Percentiles rank a stretch among this genome's conserved stretches.
phyloP scores from a whole-genome alignment of 805 yeast species.

The Kregervanrija fluxuum region DNA sequence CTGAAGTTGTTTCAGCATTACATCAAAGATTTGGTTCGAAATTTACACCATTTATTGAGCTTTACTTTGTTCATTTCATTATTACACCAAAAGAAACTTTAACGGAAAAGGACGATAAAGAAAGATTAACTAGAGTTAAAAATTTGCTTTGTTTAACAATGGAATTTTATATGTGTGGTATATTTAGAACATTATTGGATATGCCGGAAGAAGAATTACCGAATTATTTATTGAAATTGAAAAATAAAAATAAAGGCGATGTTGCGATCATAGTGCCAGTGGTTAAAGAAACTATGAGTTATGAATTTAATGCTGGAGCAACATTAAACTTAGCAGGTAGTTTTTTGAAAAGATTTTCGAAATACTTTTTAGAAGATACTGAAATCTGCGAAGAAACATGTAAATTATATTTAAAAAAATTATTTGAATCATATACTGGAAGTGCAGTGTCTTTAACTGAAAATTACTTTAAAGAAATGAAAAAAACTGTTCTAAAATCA shows the following conservation, averaged over 20 bases:
- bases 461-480: slow-evolving; percentile 29
- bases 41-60: slow-evolving; percentile 46
- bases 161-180: slow-evolving; percentile 53
- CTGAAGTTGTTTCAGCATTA: slow-evolving; percentile 60
- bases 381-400: slow-evolving; percentile 4
- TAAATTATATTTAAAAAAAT: slow-evolving; percentile 22
- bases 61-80: slow-evolving; percentile 35
- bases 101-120: slow-evolving; percentile 37
- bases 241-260: slow-evolving; percentile 23
- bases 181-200: slow-evolving; percentile 42
- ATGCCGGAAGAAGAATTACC: slow-evolving; percentile 37
- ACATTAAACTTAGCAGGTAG: slow-evolving; percentile 34
- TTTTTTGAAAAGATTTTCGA: slow-evolving; percentile 43
- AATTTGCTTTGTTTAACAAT: slow-evolving; percentile 42
- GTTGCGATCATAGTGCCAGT: slow-evolving; percentile 28
- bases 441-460: slow-evolving; percentile 33
- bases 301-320: slow-evolving; percentile 25
- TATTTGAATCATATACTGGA: slow-evolving; percentile 36
- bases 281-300: slow-evolving; percentile 36
- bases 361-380: slow-evolving; percentile 26
- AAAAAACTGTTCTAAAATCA: slow-evolving; percentile 32
- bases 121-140: slow-evolving; percentile 36
- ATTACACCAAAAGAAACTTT: slow-evolving; percentile 26
- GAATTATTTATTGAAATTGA: slow-evolving; percentile 30
- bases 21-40: slow-evolving; percentile 62